Conservation (phyloP, 176 grass and related monocot species). For the Musa acuminata region DNA sequence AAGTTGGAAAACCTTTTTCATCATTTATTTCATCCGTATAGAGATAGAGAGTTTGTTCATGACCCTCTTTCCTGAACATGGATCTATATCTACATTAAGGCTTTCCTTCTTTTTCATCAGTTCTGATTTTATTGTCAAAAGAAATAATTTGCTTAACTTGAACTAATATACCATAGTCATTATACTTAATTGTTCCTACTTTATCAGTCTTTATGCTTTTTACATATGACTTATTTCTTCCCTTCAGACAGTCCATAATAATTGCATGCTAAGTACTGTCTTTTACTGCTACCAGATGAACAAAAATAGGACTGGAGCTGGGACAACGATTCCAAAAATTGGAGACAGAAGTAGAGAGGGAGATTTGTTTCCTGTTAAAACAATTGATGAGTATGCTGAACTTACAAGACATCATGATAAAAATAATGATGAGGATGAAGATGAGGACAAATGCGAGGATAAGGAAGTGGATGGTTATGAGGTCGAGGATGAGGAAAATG, state of each 20-base stretch:
- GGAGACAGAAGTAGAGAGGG: conserved; percentile 62
- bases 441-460: neutral
- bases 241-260: neutral
- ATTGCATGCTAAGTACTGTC: neutral
- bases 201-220: no score
- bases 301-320: conserved; percentile 35
- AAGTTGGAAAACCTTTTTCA: neutral
- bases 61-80: neutral
- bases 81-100: neutral
- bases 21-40: neutral
- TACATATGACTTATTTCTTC: no score
- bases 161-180: no score
- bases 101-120: no score
- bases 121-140: no score
- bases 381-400: conserved; percentile 53
- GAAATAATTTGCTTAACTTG: no score
- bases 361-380: conserved; percentile 44
- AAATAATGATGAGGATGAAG: conserved; percentile 19
- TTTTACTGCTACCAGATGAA: conserved; percentile 49
- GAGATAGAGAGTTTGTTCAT: neutral
- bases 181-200: no score
- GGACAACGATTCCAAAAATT: conserved; percentile 40
- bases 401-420: conserved; percentile 38
- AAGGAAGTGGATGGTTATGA: no score
- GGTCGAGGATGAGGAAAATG: no score